These are phyloP conservation scores for Trichoderma guizhouense DNA, from an alignment of 2,329 filamentous ascomycete species.

Conservation along the genomic window DNA sequence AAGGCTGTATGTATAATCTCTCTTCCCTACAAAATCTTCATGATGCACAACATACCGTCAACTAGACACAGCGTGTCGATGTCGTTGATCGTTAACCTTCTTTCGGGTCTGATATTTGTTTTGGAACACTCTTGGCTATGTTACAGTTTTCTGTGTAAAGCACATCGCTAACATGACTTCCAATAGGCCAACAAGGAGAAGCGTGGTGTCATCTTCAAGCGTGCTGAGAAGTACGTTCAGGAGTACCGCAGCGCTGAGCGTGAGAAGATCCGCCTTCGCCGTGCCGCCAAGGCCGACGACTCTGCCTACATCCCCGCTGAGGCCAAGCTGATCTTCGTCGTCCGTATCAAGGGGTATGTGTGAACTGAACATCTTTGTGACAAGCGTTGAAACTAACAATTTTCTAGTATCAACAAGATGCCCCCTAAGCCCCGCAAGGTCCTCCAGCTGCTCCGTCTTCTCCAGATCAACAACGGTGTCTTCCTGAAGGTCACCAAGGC, in stretches of 20 bases:
- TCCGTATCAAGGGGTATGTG: constrained; percentile 94
- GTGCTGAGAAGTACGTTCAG: constrained; percentile 99
- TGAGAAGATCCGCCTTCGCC: constrained; percentile 92
- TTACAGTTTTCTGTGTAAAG: constrained; percentile 17
- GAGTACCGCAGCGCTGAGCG: constrained; percentile 98
- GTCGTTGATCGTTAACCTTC: constrained; percentile 98
- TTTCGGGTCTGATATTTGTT: constrained; percentile 88
- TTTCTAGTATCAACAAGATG: constrained; percentile 97
- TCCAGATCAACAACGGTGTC: constrained; percentile 99
- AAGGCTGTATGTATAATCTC: constrained; percentile 74
- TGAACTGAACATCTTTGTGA: neutral
- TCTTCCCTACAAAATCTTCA: constrained; percentile 38
- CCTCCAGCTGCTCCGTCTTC: constrained; percentile 96
- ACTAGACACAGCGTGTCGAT: constrained; percentile 90
- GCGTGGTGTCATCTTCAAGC: constrained; percentile 98
- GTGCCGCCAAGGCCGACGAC: constrained; percentile 86
- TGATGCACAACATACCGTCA: constrained; percentile 92
- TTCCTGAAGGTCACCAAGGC: constrained; percentile 98
- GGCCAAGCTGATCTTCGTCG: constrained; percentile 93
- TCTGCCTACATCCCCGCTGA: constrained; percentile 93
- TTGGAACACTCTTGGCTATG: constrained; percentile 29
- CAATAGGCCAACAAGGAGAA: constrained; percentile 95
- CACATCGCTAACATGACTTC: constrained; percentile 35
- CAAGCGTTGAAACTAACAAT: neutral
- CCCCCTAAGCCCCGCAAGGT: constrained; percentile 99